Evolutionary conservation across 805 yeast genomes (phyloP), one percentile per base, ranked within the genome.

Genomic region (Candida morakotiae): DNA sequence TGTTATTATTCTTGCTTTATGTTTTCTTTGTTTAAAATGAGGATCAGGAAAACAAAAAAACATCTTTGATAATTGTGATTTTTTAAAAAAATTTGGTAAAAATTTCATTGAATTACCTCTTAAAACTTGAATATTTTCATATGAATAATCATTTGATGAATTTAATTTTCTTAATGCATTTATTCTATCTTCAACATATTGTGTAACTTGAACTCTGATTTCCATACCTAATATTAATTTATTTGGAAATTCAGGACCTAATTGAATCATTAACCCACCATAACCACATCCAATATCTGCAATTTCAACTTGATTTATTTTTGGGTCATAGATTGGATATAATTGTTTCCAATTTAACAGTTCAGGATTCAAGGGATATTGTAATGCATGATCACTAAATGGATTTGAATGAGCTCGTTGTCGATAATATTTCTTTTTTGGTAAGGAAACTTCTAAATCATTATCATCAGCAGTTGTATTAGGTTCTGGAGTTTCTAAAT

Each of bases 31-130:
- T 59, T 93, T 93, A 71, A 93, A 93, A 61, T 93, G 98, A 6
- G 98, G 98, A 62, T 93, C 98, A n/a, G 98, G 98, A 75, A 93
- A 93, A 60, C 98, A 93, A 68, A 93, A 93, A 66, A 93, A 93
- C 76, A 93, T 86, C 69, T 91, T 93, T 23, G 82, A 77, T 35
- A 89, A 66, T 57, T 88, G 97, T 5, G 80, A 79, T 59, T 83
- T 83, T 40, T 72, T 68, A 65, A 93, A 93, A 60, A 93, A 93
- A 59, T 93, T 93, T 16, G 98, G 98, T 44, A 88, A 64, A 55
- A 93, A 93, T 62, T 93, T 93, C 98, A 93, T 93, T 24, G 98
- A 93, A 56, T 93, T 93, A 14, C 94, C 98, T 58, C 98, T 75
- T 37, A 93, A 65, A 3, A 93, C 98, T 19, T 87, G 81, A 28